A percentile compares a stretch with the other conserved stretches of the same genome.
phyloP scores from a whole-genome alignment of 108 stramenopile genomes.

The Cyclostephanos tholiformis region DNA sequence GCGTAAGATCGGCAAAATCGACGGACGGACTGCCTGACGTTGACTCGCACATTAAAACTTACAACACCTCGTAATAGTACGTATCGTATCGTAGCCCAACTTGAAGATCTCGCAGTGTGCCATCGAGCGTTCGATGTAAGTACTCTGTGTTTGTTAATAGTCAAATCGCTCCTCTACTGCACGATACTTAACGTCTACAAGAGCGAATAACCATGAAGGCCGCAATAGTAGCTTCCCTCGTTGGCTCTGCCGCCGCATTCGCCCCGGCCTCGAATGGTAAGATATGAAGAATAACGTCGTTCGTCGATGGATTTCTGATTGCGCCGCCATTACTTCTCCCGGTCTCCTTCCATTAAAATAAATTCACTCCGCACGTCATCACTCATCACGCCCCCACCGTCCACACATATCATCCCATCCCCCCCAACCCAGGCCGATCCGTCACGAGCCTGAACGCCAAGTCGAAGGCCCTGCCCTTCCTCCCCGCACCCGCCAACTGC shows the following conservation, averaged over 20 bases:
- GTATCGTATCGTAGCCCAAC: too few species aligned
- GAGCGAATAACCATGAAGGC: conserved; percentile 64
- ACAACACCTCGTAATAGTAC: too few species aligned
- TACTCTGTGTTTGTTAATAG: too few species aligned
- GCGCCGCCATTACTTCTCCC: neutral
- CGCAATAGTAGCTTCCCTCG: conserved; percentile 60
- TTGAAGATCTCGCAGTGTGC: neutral
- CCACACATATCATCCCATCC: neutral
- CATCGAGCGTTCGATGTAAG: neutral
- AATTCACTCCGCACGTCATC: neutral
- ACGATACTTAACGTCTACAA: neutral
- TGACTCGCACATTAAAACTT: neutral
- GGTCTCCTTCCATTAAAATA: neutral
- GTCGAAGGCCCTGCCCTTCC: conserved; percentile 87
- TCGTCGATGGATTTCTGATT: neutral
- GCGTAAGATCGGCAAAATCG: conserved; percentile 8
- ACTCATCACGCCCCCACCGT: neutral
- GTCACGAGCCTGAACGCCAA: conserved; percentile 51
- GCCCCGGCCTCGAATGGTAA: conserved; percentile 58
- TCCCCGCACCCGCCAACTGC: conserved; percentile 85
- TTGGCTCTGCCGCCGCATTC: conserved; percentile 68
- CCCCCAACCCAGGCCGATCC: conserved; percentile 31
- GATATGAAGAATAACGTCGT: neutral
- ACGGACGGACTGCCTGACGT: conserved; percentile 20
- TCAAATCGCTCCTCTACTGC: too few species aligned